These are phyloP conservation scores for Cercospora zeae-maydis DNA, from an alignment of 2,329 filamentous ascomycete genomes.

Conservation along the genomic window DNA sequence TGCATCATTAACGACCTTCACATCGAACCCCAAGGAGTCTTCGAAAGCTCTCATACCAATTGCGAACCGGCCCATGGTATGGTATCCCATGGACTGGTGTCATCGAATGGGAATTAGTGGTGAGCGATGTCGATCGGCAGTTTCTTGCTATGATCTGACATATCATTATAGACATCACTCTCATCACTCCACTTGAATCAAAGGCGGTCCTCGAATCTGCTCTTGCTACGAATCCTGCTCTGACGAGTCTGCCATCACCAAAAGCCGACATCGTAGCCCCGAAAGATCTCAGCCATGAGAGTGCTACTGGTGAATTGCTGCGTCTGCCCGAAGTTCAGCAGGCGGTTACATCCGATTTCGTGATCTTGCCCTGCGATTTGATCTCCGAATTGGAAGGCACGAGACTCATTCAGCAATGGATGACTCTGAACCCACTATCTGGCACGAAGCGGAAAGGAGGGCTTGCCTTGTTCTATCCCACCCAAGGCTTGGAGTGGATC, in stretches of 20 bases:
- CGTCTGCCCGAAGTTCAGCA: constrained; percentile 75
- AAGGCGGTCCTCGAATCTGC: constrained; percentile 64
- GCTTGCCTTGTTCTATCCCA: constrained; percentile 87
- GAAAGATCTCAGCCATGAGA: constrained; percentile 71
- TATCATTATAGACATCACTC: constrained; percentile 46
- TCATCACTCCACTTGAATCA: constrained; percentile 57
- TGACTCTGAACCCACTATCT: constrained; percentile 60
- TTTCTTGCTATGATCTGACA: neutral
- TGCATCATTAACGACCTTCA: constrained; percentile 78
- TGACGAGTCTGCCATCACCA: constrained; percentile 69
- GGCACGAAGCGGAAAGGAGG: constrained; percentile 67
- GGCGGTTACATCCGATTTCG: constrained; percentile 79
- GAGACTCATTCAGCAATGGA: constrained; percentile 83
- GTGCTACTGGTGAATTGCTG: constrained; percentile 83
- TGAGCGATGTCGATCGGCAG: constrained; percentile 34
- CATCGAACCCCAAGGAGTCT: constrained; percentile 72
- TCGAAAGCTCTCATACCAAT: constrained; percentile 80
- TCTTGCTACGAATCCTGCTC: constrained; percentile 71
- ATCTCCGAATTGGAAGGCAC: constrained; percentile 86
- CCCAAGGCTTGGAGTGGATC: constrained; percentile 62
- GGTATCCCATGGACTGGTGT: constrained; percentile 84
- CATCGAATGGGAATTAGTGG: constrained; percentile 74
- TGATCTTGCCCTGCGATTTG: constrained; percentile 88
- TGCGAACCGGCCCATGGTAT: constrained; percentile 83
- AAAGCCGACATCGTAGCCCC: constrained; percentile 75